A percentile compares a stretch with the other conserved stretches of the same genome.
Conservation (phyloP, 2,329 filamentous ascomycete genomes). For the Tolypocladium cylindrosporum region DNA sequence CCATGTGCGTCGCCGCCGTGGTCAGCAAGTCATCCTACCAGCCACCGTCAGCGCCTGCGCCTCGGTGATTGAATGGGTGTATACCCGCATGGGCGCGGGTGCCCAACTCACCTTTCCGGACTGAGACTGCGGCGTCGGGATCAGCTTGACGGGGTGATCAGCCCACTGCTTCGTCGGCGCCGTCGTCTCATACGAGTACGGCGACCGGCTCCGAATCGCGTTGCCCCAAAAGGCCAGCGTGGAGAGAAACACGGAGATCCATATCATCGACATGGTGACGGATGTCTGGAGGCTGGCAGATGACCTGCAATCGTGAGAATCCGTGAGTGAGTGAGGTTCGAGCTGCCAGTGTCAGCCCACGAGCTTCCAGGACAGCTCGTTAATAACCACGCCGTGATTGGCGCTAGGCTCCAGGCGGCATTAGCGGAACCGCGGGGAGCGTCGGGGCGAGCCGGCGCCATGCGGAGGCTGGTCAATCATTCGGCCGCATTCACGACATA, state of each 20-base stretch:
- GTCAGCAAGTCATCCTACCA: constrained; percentile 46
- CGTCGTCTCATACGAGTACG: constrained; percentile 18
- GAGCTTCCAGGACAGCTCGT: not conserved
- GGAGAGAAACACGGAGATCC: constrained; percentile 15
- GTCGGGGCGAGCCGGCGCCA: not conserved
- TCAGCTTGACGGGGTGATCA: constrained; percentile 42
- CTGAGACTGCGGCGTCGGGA: constrained; percentile 42
- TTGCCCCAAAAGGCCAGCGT: constrained; percentile 18
- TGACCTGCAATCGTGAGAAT: not conserved
- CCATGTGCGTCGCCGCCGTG: constrained; percentile 50
- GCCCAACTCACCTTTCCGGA: constrained; percentile 34
- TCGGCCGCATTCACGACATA: not conserved
- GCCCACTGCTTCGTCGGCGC: constrained; percentile 34
- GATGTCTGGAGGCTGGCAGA: not conserved
- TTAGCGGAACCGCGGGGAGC: not conserved
- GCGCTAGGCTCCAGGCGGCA: not conserved
- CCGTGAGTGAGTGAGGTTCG: not conserved
- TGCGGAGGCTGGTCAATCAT: not conserved
- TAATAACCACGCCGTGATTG: not conserved
- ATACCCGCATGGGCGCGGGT: not conserved
- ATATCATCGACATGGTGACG: constrained; percentile 11
- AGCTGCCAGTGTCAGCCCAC: not conserved
- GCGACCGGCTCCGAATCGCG: constrained; percentile 23
- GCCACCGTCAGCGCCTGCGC: not conserved
- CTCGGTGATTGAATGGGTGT: not conserved